phyloP scores from a whole-genome alignment of 2,329 filamentous ascomycete species.

The Septoria petroselini region DNA sequence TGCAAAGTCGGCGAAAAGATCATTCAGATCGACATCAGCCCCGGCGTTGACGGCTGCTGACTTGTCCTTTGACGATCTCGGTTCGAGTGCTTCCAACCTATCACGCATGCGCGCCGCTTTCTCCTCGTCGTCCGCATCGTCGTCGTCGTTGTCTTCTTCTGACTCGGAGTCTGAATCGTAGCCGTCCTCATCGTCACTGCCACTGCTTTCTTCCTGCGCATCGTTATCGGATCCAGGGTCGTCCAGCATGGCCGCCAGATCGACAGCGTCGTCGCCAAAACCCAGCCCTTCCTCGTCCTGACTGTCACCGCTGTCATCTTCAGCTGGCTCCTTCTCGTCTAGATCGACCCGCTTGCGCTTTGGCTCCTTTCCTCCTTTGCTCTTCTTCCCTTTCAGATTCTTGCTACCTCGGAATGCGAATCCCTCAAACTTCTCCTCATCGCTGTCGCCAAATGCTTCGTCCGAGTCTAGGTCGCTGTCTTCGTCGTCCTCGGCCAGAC shows the following conservation, averaged over 20 bases:
- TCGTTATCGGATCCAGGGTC: constrained; percentile 44
- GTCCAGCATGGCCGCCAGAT: constrained; percentile 61
- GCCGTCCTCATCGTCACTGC: constrained; percentile 48
- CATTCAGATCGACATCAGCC: constrained; percentile 49
- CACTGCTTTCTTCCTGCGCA: constrained; percentile 40
- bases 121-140: constrained; percentile 52
- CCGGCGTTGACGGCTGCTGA: constrained; percentile 22
- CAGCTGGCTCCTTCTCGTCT: constrained; percentile 47
- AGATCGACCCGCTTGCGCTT: constrained; percentile 46
- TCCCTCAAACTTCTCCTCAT: constrained; percentile 78
- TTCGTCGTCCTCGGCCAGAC: constrained; percentile 60
- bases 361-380: constrained; percentile 40
- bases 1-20: constrained; percentile 63
- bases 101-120: constrained; percentile 61
- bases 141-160: constrained; percentile 44
- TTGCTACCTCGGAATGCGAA: constrained; percentile 66
- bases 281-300: constrained; percentile 51
- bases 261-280: constrained; percentile 61
- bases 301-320: constrained; percentile 44
- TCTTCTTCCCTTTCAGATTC: constrained; percentile 50
- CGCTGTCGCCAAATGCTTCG: constrained; percentile 84
- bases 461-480: constrained; percentile 69
- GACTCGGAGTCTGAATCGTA: constrained; percentile 52
- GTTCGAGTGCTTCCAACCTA: constrained; percentile 50
- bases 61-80: constrained; percentile 10